A percentile compares a stretch with the other conserved stretches of the same genome.
Conservation (phyloP, 495 filamentous ascomycete genomes). For the Talaromyces thailandensis region DNA sequence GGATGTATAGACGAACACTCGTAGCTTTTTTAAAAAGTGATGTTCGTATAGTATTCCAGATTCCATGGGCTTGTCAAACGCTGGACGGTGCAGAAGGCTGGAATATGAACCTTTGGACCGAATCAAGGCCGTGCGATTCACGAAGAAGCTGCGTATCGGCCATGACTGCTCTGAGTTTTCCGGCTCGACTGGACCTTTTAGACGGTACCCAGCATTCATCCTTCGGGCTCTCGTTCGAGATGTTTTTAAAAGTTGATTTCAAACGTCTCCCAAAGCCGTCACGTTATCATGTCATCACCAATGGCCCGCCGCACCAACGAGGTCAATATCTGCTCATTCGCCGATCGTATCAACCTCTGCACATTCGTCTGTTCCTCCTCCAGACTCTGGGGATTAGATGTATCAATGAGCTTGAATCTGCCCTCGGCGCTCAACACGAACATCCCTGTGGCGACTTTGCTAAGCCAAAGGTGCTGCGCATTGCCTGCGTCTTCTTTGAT, state of each 20-base stretch:
- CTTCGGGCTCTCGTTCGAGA: neutral
- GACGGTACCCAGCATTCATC: too few species aligned
- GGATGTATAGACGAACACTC: neutral
- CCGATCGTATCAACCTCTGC: slow-evolving; percentile 10
- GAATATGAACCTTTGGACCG: neutral
- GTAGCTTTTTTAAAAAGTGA: neutral
- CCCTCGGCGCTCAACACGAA: slow-evolving; percentile 46
- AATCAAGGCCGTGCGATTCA: neutral
- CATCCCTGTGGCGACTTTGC: slow-evolving; percentile 42
- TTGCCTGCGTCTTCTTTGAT: neutral
- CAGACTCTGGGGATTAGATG: slow-evolving; percentile 15
- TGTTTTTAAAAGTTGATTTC: neutral
- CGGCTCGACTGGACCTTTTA: too few species aligned
- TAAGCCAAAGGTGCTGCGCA: slow-evolving; percentile 32
- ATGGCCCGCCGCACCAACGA: slow-evolving; percentile 20
- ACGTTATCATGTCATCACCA: slow-evolving; percentile 16
- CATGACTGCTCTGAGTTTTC: neutral
- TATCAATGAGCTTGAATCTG: slow-evolving; percentile 41
- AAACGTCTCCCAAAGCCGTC: slow-evolving; percentile 1
- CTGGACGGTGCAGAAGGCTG: neutral
- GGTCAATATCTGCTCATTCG: slow-evolving; percentile 21
- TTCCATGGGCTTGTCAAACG: neutral
- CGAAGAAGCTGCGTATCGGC: neutral
- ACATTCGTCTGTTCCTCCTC: slow-evolving; percentile 8
- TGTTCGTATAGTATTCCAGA: neutral